Evolutionary conservation across 768 basidiomycete species (phyloP).

Genomic region (Tylopilus vinaceipallidus): DNA sequence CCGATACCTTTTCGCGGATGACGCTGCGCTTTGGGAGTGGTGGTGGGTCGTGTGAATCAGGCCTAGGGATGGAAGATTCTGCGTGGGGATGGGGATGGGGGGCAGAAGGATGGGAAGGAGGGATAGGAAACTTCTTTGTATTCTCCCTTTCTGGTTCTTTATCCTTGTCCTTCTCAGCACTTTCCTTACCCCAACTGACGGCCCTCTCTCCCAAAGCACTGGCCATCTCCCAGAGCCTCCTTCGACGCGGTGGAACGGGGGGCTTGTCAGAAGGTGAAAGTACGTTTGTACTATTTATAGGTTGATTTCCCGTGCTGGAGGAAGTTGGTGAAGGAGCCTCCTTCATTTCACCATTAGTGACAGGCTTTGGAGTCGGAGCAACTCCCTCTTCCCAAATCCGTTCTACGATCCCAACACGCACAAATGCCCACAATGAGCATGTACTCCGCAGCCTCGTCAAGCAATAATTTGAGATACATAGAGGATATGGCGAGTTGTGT

Average conservation of each 20-base stretch:
- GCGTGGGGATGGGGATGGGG: constrained; percentile 22
- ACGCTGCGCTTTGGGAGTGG: constrained; percentile 51
- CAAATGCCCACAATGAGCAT: constrained; percentile 89
- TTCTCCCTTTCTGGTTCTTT: constrained; percentile 44
- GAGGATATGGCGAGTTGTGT: constrained; percentile 48
- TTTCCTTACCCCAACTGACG: constrained; percentile 50
- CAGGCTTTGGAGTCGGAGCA: constrained; percentile 30
- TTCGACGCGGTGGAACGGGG: constrained; percentile 60
- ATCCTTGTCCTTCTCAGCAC: constrained; percentile 24
- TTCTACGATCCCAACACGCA: constrained; percentile 77
- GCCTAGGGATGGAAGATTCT: constrained; percentile 13
- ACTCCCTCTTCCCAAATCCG: constrained; percentile 87
- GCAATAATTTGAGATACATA: constrained; percentile 87
- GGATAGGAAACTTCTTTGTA: constrained; percentile 17
- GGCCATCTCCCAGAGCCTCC: constrained; percentile 68
- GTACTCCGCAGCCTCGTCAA: constrained; percentile 76
- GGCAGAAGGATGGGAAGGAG: constrained; percentile 27
- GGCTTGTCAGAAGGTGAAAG: constrained; percentile 42
- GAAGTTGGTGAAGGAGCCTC: neutral
- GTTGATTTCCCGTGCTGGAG: neutral
- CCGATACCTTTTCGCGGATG: constrained; percentile 29
- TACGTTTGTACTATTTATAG: neutral
- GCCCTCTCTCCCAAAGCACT: constrained; percentile 60
- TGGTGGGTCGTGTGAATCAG: constrained; percentile 34
- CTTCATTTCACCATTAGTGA: constrained; percentile 10